These are phyloP conservation scores for Chenopodium quinoa DNA, from an alignment of 148 eudicot species.

Conservation along the genomic window DNA sequence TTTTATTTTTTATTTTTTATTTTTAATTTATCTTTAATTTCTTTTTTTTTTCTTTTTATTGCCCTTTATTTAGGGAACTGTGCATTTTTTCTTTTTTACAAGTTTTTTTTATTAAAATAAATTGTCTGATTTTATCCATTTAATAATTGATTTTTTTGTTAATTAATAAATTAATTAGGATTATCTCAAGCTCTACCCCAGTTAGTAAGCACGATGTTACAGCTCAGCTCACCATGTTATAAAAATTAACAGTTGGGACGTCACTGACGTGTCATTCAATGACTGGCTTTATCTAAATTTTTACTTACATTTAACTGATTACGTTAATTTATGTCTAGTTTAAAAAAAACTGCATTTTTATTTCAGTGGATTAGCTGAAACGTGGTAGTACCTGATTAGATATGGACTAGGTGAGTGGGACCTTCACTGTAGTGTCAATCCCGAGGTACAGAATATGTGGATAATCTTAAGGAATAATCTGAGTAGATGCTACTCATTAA, in stretches of 20 bases:
- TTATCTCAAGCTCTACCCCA: conserved; percentile 17
- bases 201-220: conserved; percentile 14
- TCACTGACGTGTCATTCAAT: conserved; percentile 4
- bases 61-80: neutral
- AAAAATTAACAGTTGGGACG: conserved; percentile 7
- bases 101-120: neutral
- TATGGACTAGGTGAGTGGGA: conserved; percentile 9
- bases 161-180: conserved; percentile 8
- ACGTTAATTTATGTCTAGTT: neutral
- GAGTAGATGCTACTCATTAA: no score
- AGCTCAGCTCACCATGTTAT: conserved; percentile 5
- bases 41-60: neutral
- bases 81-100: neutral
- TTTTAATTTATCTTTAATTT: no score
- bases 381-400: conserved; percentile 6
- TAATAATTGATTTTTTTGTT: conserved; percentile 3
- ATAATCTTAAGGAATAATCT: neutral
- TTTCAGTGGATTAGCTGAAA: neutral
- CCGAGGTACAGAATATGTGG: conserved; percentile 13
- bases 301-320: neutral
- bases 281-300: neutral
- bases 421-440: conserved; percentile 6
- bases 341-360: neutral
- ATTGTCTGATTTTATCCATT: conserved; percentile 7
- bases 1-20: neutral